Evolutionary conservation across 306 rosid genomes (phyloP).

Genomic region (Rosa chinensis): DNA sequence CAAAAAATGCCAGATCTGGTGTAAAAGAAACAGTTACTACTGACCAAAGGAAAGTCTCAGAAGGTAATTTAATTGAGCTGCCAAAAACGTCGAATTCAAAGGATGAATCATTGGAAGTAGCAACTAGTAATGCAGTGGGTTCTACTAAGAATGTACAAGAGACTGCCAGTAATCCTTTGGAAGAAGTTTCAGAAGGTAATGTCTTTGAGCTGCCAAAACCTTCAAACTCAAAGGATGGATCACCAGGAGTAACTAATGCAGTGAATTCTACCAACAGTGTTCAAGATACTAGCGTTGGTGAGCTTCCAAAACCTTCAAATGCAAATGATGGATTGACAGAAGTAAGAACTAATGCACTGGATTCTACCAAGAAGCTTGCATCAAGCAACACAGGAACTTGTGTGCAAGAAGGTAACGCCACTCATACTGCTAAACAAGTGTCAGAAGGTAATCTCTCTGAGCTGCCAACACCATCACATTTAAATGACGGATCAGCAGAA

Average conservation of each 20-base stretch:
- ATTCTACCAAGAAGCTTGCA: background rate
- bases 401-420: background rate
- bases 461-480: background rate
- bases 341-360: background rate
- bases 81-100: background rate
- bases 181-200: background rate
- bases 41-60: background rate
- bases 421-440: slow-evolving; percentile 28
- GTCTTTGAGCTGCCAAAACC: background rate
- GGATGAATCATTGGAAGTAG: background rate
- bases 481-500: background rate
- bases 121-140: background rate
- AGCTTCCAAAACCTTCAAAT: background rate
- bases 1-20: background rate
- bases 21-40: background rate
- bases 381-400: background rate
- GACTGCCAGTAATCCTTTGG: background rate
- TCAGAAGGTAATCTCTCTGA: slow-evolving; percentile 36
- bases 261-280: background rate
- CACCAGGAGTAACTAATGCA: background rate
- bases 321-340: background rate
- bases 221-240: background rate
- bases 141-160: slow-evolving; percentile 22
- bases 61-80: background rate
- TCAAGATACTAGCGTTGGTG: background rate